Evolutionary conservation across 495 filamentous ascomycete genomes (phyloP), one percentile per base, ranked within the genome.

Genomic region (Lindgomyces ingoldianus): DNA sequence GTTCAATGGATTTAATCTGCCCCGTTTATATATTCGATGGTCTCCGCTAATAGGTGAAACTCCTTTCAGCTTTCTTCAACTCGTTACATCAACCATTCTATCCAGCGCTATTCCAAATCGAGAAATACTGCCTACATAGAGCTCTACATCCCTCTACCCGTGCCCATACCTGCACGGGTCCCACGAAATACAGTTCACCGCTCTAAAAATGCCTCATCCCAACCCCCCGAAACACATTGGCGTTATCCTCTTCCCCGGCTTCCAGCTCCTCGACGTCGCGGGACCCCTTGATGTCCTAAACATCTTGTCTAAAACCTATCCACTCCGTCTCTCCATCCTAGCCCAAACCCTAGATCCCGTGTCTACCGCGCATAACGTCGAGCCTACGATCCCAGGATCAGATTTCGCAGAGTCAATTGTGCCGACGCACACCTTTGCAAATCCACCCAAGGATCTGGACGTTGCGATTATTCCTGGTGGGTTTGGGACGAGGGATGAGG

Each of bases 381-480:
- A 68, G 0, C 11, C 22, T 9, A 18, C 21, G 14, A 49, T 64
- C 12, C 27, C 21, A 0, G 21, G 70, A 12, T 72, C 71, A 39
- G 71, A 74, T 27, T 76, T 81, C 44, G 57, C 72, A 14, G 75
- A 85, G 61, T 57, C 58, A 51, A 69, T 89, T 27, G 62, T 85
- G 4, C 86, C 87, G 19, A 90, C 87, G 2, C 86, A 86, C 73
- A 87, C 85, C 0, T 87, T 84, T 67, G 64, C 59, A 12, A 73
- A 75, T 2, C 79, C 78, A 0, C 69, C 68, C 1, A 67, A 75
- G 16, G 75, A 74, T 25, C 70, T 90, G 4, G 87, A 91, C 46
- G 81, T 89, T 10, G 78, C 91, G 3, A 70, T 91, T 47, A 75
- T 91, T 2, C 88, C 73, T 0, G 89, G 89, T 3, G 89, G 89